These are phyloP conservation scores for Salicornia ramosissima DNA, from an alignment of 148 eudicot species.

Conservation along the genomic window DNA sequence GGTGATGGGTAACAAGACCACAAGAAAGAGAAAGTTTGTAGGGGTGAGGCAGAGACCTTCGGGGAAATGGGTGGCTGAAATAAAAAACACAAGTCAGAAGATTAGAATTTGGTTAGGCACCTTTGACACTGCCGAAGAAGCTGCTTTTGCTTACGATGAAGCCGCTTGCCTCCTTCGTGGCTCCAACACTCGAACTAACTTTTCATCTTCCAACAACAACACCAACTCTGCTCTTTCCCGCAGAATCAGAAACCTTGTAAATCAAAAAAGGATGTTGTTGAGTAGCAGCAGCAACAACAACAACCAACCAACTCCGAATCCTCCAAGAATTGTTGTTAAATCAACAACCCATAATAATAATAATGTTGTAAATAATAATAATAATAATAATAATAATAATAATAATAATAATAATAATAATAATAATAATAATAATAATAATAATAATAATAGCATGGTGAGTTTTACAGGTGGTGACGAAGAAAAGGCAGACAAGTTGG, in stretches of 20 bases:
- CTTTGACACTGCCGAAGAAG: constrained; percentile 65
- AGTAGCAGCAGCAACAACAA: too few relatives aligned
- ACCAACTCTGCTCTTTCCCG: constrained; percentile 47
- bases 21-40: constrained; percentile 42
- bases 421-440: not conserved
- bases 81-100: constrained; percentile 63
- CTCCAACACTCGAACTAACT: constrained; percentile 59
- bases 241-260: constrained; percentile 49
- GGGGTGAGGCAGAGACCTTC: constrained; percentile 75
- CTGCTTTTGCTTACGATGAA: constrained; percentile 66
- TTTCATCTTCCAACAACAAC: constrained; percentile 21
- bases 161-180: constrained; percentile 70
- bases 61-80: constrained; percentile 77
- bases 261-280: constrained; percentile 33
- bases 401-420: constrained; percentile 1
- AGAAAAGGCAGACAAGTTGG: constrained; percentile 27
- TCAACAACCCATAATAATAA: too few relatives aligned
- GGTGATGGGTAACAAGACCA: not conserved
- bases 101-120: constrained; percentile 71
- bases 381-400: constrained; percentile 1
- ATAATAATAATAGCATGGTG: constrained; percentile 10
- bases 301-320: constrained; percentile 7
- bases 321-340: not conserved
- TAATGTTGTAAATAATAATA: constrained; percentile 1
- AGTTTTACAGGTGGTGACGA: constrained; percentile 9